Evolutionary conservation across 2,329 filamentous ascomycete species (phyloP), one percentile per base, ranked within the genome.

Genomic region (Fusarium piperis): DNA sequence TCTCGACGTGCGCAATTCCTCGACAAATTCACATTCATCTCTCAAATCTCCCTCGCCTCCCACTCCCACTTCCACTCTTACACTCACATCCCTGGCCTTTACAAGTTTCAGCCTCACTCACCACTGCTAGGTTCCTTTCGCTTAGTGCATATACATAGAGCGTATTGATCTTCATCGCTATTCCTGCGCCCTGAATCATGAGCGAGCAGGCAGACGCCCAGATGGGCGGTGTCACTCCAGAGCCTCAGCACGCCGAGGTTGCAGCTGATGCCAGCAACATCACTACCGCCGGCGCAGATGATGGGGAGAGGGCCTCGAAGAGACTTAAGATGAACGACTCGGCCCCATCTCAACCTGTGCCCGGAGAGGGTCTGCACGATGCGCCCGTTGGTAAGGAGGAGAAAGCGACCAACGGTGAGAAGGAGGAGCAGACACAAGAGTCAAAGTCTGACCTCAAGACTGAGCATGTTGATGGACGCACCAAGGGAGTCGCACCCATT

Each of bases 401-500:
- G 39, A 66, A 69, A 13, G 57, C 63, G 8, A 48, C 67, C 8
- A 67, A 77, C 15, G 71, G 68, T 26, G 57, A 75, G 46, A 73
- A 71, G 20, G 64, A 57, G 20, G 64, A 57, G 20, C 57, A 66
- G 28, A 20, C 59, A 20, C 68, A 65, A 32, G 62, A 62, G 32
- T 41, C 62, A 35, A 65, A 70, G 52, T 12, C 26, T 6, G 51
- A 59, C 6, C 28, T 53, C 4, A 71, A 72, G 38, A 41, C 60
- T 41, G 74, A 62, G 23, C 73, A 77, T 48, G 64, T 70, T 18
- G 64, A 73, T 62, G 77, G 78, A 12, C 79, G 79, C 58, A 80
- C 82, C 64, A 90, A 85, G 76, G 92, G 91, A 28, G 83, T 91
- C 59, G 92, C 92, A 20, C 89, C 90, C 10, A 89, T 95, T 80